Conservation (phyloP, 2,329 filamentous ascomycete species). For the Parastagonospora nodorum region DNA sequence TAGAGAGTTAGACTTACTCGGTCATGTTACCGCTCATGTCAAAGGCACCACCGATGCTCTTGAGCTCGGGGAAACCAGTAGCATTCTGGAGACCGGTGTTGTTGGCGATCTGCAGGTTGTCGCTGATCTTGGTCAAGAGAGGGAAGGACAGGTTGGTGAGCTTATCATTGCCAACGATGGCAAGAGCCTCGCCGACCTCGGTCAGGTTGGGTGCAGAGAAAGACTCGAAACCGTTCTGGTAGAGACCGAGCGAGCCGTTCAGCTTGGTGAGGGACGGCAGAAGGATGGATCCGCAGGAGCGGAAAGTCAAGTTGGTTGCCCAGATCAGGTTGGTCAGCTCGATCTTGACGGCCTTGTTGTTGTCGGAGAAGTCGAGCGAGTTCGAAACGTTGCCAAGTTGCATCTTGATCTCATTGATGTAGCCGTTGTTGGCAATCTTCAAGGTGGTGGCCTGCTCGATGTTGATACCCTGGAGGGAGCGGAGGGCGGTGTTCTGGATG, state of each 20-base stretch:
- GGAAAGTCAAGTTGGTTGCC: slow-evolving; percentile 80
- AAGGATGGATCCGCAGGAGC: slow-evolving; percentile 75
- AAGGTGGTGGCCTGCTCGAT: slow-evolving; percentile 73
- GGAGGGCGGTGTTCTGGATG: slow-evolving; percentile 87
- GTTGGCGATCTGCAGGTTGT: slow-evolving; percentile 86
- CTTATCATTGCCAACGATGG: slow-evolving; percentile 61
- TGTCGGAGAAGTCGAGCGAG: slow-evolving; percentile 75
- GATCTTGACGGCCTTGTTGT: slow-evolving; percentile 73
- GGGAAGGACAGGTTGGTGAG: slow-evolving; percentile 78
- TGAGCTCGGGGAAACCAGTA: slow-evolving; percentile 69
- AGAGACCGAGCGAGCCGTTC: slow-evolving; percentile 82
- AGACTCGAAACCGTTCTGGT: slow-evolving; percentile 72
- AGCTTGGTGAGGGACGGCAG: slow-evolving; percentile 75
- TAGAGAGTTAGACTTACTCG: slow-evolving; percentile 62
- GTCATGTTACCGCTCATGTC: slow-evolving; percentile 85
- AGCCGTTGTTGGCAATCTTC: slow-evolving; percentile 83
- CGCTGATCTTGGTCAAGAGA: slow-evolving; percentile 68
- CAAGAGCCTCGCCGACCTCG: slow-evolving; percentile 62
- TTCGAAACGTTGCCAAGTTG: slow-evolving; percentile 76
- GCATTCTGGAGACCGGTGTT: slow-evolving; percentile 76
- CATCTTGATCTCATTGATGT: slow-evolving; percentile 76
- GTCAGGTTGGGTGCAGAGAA: slow-evolving; percentile 75
- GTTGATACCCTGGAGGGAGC: slow-evolving; percentile 78
- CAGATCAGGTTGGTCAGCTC: slow-evolving; percentile 77
- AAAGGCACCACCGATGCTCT: slow-evolving; percentile 76